Evolutionary conservation across 108 stramenopile species (phyloP), one percentile per base, ranked within the genome.

Genomic region (Skeletonema costatum): DNA sequence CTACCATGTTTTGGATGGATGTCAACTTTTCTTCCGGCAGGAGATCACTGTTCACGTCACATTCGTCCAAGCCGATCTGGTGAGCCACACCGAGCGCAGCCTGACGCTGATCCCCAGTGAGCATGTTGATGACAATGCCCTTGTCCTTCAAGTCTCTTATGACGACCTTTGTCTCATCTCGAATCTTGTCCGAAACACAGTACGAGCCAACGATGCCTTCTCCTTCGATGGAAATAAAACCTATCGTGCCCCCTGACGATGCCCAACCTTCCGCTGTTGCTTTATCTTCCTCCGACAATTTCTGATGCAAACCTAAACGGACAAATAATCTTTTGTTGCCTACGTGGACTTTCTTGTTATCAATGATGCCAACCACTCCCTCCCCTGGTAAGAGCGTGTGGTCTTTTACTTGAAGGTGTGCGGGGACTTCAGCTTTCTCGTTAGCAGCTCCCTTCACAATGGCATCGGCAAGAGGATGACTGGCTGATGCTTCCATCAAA

Each of bases 31-130:
- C 90, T 77, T 90, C 84, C 5, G 92, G 92, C 0, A 93, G 78
- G 1, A 93, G 79, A 64, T 89, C 68, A 51, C 86, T 84, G 25
- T 71, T 78, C n/a, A 89, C 84, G 30, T 86, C 64, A 14, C 76
- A 48, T 12, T 64, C 44, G 2, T 51, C 38, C 16, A 98, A 65
- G 0, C 97, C 97, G 30, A 97, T 68, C 32, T 71, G 56, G 8
- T 69, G 11, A 8, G 93, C 98, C 41, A 98, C 85, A 9, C 86
- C 88, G 9, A 88, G 60, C 1, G 98, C 98, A 9, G 98, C 94
- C 31, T 82, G 83, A 16, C 74, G 65, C 8, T 87, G 82, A 71
- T 99, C 98, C 9, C 98, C 98, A 5, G 98, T 99, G 60, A 99
- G 84, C 97, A 99, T 98, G 39, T 71, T 88, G 8, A 94, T 75